Evolutionary conservation across 2,329 filamentous ascomycete species (phyloP).

Genomic region (Xylariaceae sp.): DNA sequence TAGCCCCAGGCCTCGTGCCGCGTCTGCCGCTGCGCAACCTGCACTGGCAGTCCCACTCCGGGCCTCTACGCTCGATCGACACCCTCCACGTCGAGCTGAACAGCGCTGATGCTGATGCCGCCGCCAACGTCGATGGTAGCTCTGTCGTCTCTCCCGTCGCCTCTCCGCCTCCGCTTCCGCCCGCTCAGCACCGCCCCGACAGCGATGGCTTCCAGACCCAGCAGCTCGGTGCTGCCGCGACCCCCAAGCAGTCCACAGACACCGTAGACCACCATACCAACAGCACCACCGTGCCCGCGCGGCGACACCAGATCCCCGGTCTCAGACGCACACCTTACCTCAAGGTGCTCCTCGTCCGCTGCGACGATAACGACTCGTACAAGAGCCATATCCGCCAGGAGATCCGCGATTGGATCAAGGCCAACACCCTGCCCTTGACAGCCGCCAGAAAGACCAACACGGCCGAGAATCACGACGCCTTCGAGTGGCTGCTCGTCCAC

Average conservation of each 20-base stretch:
- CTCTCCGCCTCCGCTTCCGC: slow-evolving; percentile 31
- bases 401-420: slow-evolving; percentile 87
- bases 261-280: slow-evolving; percentile 34
- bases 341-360: slow-evolving; percentile 83
- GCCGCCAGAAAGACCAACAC: slow-evolving; percentile 58
- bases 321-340: slow-evolving; percentile 89
- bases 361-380: slow-evolving; percentile 94
- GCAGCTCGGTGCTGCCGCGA: slow-evolving; percentile 36
- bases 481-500: slow-evolving; percentile 91
- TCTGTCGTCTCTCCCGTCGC: slow-evolving; percentile 33
- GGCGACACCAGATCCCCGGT: slow-evolving; percentile 92
- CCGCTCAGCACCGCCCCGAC: slow-evolving; percentile 32
- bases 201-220: slow-evolving; percentile 63
- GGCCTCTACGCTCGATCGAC: slow-evolving; percentile 88
- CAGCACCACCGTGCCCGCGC: slow-evolving; percentile 41
- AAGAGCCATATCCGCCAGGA: slow-evolving; percentile 74
- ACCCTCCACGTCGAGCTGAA: slow-evolving; percentile 87
- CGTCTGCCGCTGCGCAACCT: slow-evolving; percentile 85
- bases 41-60: slow-evolving; percentile 93
- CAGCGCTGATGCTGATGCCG: slow-evolving; percentile 52
- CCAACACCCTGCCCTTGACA: slow-evolving; percentile 56
- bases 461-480: slow-evolving; percentile 92
- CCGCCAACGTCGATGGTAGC: slow-evolving; percentile 41
- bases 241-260: slow-evolving; percentile 32
- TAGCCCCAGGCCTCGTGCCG: slow-evolving; percentile 72